phyloP scores from a whole-genome alignment of 164 flowering plant genomes.

The Berberis vulgaris region DNA sequence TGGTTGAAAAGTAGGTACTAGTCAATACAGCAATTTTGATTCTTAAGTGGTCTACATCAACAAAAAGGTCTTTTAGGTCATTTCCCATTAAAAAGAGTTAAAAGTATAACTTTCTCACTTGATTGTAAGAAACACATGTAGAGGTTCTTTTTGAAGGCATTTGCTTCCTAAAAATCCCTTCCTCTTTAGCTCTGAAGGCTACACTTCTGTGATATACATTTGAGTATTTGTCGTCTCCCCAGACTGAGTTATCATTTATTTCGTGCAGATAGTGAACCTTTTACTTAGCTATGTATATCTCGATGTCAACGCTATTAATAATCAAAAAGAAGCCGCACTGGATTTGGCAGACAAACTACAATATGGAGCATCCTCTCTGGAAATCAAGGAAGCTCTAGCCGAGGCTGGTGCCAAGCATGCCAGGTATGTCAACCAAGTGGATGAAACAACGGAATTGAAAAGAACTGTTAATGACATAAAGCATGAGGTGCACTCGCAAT shows the following conservation, averaged over 20 bases:
- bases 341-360: constrained; percentile 83
- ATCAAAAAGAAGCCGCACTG: constrained; percentile 78
- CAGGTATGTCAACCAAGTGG: constrained; percentile 48
- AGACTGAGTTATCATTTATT: neutral
- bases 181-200: no score
- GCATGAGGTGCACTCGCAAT: constrained; percentile 86
- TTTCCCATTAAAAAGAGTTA: no score
- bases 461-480: constrained; percentile 88
- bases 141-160: no score
- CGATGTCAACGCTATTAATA: constrained; percentile 72
- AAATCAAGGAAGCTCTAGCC: constrained; percentile 55
- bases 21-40: no score
- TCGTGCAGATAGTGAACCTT: constrained; percentile 54
- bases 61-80: no score
- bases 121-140: no score
- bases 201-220: no score
- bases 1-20: no score
- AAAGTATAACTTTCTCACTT: no score
- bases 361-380: constrained; percentile 62
- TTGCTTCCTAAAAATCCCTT: no score
- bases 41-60: no score
- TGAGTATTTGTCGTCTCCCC: neutral
- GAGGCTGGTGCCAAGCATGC: constrained; percentile 92
- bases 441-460: constrained; percentile 71
- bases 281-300: constrained; percentile 46